Conservation (phyloP, 2,329 filamentous ascomycete species). For the Sclerotinia glacialis region DNA sequence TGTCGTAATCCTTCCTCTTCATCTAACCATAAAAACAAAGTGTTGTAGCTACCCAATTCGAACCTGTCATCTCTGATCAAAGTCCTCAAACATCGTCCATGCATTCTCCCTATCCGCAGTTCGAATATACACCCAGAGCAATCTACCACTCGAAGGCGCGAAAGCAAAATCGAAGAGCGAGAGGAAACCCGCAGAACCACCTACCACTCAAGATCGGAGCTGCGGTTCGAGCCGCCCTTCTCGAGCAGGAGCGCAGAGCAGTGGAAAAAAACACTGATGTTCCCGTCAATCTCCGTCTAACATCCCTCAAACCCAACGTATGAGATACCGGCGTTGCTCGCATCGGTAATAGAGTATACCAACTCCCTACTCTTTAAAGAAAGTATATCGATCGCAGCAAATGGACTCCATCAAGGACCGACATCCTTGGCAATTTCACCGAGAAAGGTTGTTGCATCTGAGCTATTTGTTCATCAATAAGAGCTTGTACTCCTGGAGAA, state of each 20-base stretch:
- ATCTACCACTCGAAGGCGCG: too few relatives aligned
- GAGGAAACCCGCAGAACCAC: too few relatives aligned
- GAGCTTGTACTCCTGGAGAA: constrained; percentile 68
- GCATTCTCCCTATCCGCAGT: too few relatives aligned
- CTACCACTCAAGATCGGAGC: too few relatives aligned
- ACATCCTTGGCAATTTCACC: constrained; percentile 77
- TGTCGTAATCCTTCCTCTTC: constrained; percentile 26
- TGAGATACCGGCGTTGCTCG: constrained; percentile 59
- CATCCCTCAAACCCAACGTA: constrained; percentile 62
- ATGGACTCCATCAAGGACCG: constrained; percentile 68
- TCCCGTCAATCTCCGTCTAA: constrained; percentile 54
- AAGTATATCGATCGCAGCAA: constrained; percentile 73
- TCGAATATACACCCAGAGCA: too few relatives aligned
- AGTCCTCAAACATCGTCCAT: too few relatives aligned
- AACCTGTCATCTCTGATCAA: not conserved
- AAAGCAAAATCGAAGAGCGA: too few relatives aligned
- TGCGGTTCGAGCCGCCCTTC: too few relatives aligned
- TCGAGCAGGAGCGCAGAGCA: too few relatives aligned
- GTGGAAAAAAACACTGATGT: constrained; percentile 51
- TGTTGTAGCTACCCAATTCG: constrained; percentile 73
- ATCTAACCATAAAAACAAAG: constrained; percentile 66
- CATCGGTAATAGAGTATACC: constrained; percentile 69
- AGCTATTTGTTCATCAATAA: constrained; percentile 66
- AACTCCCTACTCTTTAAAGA: constrained; percentile 71
- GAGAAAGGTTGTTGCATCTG: constrained; percentile 77